A percentile compares a stretch with the other conserved stretches of the same genome.
Conservation (phyloP, 257 asterid genomes). For the Anisodus tanguticus region DNA sequence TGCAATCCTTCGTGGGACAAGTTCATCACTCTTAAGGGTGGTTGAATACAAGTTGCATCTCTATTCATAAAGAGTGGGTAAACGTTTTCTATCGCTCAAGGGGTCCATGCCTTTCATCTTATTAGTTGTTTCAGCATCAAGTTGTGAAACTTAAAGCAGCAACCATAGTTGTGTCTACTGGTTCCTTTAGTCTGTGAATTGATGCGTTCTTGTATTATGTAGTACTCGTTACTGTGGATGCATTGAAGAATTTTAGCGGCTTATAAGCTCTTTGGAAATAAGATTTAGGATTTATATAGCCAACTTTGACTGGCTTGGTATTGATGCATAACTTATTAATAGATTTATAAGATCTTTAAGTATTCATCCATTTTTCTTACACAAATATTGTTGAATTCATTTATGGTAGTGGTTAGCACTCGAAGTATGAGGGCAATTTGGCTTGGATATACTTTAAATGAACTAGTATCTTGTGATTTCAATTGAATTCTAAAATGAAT, state of each 20-base stretch:
- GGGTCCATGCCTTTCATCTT: neutral
- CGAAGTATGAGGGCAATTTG: neutral
- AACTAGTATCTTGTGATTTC: neutral
- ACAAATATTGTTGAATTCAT: neutral
- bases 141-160: neutral
- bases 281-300: neutral
- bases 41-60: slow-evolving; percentile 15
- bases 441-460: neutral
- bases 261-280: neutral
- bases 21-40: slow-evolving; percentile 3
- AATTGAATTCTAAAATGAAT: neutral
- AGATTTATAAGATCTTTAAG: neutral
- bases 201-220: neutral
- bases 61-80: neutral
- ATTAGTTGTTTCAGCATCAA: slow-evolving; percentile 2
- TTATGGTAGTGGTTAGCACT: neutral
- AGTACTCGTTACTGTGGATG: neutral
- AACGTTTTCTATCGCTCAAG: neutral
- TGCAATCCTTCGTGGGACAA: neutral
- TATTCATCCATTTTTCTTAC: neutral
- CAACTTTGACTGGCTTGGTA: neutral
- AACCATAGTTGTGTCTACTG: neutral
- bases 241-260: neutral
- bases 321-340: neutral
- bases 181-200: neutral